A percentile compares a stretch with the other conserved stretches of the same genome.
These are phyloP conservation scores for Apophysomyces sp. DNA, from an alignment of 371 early-diverging fungal genomes.

Conservation along the genomic window DNA sequence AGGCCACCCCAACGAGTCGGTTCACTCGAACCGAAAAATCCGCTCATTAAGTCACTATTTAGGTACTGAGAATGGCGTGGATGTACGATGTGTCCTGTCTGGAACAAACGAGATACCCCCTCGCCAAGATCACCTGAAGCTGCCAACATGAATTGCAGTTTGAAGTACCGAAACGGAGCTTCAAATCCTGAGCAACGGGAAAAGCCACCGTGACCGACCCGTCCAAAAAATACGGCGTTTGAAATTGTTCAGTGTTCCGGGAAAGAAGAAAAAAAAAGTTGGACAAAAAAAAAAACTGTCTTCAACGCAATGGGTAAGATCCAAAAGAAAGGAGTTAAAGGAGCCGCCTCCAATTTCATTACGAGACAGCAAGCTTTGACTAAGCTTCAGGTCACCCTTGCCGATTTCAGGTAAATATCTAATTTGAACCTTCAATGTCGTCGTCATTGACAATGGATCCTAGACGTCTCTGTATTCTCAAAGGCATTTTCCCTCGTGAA, in stretches of 20 bases:
- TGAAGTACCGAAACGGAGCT: background rate
- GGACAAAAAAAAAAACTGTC: background rate
- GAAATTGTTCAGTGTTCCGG: background rate
- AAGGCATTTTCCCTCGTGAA: conserved; percentile 97
- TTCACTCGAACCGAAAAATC: conserved; percentile 39
- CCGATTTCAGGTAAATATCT: conserved; percentile 80
- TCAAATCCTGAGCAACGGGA: background rate
- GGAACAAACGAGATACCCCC: too few species aligned
- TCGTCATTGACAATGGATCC: background rate
- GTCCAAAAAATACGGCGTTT: background rate
- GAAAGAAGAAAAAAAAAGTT: background rate
- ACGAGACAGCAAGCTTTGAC: conserved; percentile 89
- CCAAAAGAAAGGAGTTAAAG: conserved; percentile 87
- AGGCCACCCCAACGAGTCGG: conserved; percentile 61
- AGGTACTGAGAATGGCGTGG: background rate
- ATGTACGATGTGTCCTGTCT: background rate
- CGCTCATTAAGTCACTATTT: conserved; percentile 25
- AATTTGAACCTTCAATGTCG: background rate
- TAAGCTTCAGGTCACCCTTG: conserved; percentile 92
- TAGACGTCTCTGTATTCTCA: conserved; percentile 96
- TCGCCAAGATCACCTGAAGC: too few species aligned
- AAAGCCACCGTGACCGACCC: background rate
- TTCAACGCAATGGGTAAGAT: conserved; percentile 65
- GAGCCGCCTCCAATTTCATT: conserved; percentile 90
- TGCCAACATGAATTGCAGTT: background rate